Base-by-base conservation (phyloP, 2,329 filamentous ascomycete genomes). In the Scytalidium lignicola region DNA sequence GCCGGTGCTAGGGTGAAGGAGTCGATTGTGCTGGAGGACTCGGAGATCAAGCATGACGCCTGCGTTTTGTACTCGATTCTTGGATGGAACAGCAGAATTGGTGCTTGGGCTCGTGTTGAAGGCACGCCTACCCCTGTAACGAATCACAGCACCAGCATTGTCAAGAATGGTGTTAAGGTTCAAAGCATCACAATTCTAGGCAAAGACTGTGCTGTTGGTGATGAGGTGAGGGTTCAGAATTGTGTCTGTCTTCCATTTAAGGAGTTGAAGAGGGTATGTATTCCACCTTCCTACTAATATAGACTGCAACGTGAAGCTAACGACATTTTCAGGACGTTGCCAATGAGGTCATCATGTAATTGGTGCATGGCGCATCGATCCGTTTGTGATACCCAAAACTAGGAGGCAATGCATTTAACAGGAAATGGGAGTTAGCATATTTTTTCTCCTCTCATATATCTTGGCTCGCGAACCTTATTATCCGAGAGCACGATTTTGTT, bases 81-180 rank as follows among this genome's bases (percentile, higher is more conserved):
- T 60, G 93, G 93, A 50, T 97, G 93, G 93, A 88, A 87, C 71
- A 95, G 90, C 74, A 88, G 90, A 55, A 85, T 99, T 15, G 93
- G 93, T 54, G 90, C 92, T n/a, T 99, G 93, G 93, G 91, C 93
- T 46, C 86, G 93, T 67, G 92, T 99, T 21, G 93, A 99, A 71
- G 93, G 93, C 48, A 96, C 90, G 1, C 91, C 92, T 1, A 95
- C 88, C 15, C 87, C 91, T 0, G 83, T 89, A 48, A 85, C 80
- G 46, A 96, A 87, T 74, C 92, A 97, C 74, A 88, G 83, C 47
- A 97, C 92, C 13, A 96, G 87, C 71, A 90, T 97, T 62, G 79
- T 97, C 70, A 97, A 96, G 82, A 95, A 96, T 64, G 93, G 93
- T 46, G 85, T 97, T 70, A 97, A 97, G 78, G 93, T 99, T 46